phyloP scores from a whole-genome alignment of 2,329 filamentous ascomycete species.

The Diaporthe capsici region DNA sequence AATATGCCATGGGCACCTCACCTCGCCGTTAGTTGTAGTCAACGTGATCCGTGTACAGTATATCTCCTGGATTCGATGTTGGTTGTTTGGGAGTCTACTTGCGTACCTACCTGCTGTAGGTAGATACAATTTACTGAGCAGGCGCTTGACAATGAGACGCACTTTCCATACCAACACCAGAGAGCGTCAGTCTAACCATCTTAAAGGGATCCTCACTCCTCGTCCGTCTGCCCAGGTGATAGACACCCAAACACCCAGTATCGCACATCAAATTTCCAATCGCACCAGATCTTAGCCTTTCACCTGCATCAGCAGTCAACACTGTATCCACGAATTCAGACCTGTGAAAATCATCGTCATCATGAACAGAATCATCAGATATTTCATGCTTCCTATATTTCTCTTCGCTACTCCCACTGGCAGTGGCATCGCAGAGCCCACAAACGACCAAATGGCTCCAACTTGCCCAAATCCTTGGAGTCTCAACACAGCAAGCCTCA shows the following conservation, averaged over 20 bases:
- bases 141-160: not conserved
- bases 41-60: not conserved
- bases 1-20: too few species aligned
- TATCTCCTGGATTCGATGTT: not conserved
- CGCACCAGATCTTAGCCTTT: not conserved
- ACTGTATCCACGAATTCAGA: not conserved
- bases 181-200: not conserved
- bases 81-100: not conserved
- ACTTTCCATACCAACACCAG: not conserved
- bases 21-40: not conserved
- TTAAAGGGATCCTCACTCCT: not conserved
- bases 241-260: not conserved
- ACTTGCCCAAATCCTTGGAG: not conserved
- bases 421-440: not conserved
- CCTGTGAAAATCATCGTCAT: not conserved
- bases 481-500: not conserved
- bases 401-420: not conserved
- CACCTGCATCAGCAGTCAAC: not conserved
- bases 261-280: not conserved
- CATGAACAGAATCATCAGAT: not conserved
- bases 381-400: not conserved
- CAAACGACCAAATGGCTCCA: not conserved
- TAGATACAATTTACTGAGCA: not conserved
- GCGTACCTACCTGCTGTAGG: not conserved
- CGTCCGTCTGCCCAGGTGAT: not conserved